These are phyloP conservation scores for Cryoendolithus antarcticus DNA, from an alignment of 2,329 filamentous ascomycete species.

Conservation along the genomic window DNA sequence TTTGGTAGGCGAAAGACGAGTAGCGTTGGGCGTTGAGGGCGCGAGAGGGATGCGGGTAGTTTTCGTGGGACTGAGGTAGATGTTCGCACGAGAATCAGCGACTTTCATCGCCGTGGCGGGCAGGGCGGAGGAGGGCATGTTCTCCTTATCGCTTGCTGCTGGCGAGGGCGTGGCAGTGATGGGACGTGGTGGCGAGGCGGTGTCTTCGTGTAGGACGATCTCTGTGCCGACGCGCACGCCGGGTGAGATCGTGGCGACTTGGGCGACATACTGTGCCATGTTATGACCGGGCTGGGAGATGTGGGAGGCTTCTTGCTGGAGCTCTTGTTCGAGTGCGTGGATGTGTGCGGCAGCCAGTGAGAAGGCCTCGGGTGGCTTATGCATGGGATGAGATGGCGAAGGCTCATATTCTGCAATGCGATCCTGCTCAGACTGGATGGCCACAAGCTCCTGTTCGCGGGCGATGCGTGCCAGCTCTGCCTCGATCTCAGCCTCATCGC, in stretches of 20 bases:
- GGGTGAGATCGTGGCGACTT: conserved; percentile 1
- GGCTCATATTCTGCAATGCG: conserved; percentile 24
- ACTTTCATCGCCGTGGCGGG: conserved; percentile 20
- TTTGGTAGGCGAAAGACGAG: conserved; percentile 10
- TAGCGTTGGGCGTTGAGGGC: conserved; percentile 26
- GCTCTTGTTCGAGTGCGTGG: no score
- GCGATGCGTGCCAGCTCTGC: conserved; percentile 20
- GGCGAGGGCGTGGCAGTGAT: conserved; percentile 14
- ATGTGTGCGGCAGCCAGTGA: conserved; percentile 7
- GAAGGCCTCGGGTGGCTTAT: conserved; percentile 4
- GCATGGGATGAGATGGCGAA: conserved; percentile 15
- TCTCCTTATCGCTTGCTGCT: conserved; percentile 28
- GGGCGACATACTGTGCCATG: background rate
- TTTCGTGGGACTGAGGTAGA: conserved; percentile 19
- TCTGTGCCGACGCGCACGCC: no score
- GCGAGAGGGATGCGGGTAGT: conserved; percentile 30
- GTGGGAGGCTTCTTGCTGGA: no score
- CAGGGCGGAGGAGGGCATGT: conserved; percentile 21
- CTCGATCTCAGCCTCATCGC: conserved; percentile 21
- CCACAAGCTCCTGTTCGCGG: conserved; percentile 11
- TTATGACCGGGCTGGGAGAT: no score
- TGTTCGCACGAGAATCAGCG: conserved; percentile 5
- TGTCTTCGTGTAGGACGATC: no score
- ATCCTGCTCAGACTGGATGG: conserved; percentile 17
- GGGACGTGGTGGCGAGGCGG: conserved; percentile 1